Percentiles rank a stretch among this genome's conserved stretches.
Conservation (phyloP, 2,329 filamentous ascomycete genomes). For the Xylaria sp. region DNA sequence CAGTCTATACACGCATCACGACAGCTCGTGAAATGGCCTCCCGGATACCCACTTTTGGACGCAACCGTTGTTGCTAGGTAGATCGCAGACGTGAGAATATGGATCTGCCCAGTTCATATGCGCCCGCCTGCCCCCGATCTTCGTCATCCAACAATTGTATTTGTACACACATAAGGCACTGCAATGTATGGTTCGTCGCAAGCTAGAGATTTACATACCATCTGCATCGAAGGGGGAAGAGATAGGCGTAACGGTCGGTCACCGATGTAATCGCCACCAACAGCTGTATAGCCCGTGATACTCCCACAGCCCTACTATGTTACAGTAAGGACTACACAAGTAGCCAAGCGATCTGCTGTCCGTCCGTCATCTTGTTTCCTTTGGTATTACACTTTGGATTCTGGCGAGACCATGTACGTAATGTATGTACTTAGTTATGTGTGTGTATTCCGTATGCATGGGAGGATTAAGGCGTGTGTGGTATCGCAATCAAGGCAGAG, state of each 20-base stretch:
- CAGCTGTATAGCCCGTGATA: background rate
- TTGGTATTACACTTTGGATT: background rate
- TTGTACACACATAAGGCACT: too few species aligned
- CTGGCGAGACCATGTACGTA: background rate
- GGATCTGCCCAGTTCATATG: background rate
- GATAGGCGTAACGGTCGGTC: background rate
- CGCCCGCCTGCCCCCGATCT: background rate
- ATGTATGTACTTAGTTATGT: background rate
- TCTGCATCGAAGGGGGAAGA: background rate
- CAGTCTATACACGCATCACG: background rate
- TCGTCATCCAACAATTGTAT: background rate
- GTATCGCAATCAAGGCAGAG: too few species aligned
- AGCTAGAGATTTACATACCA: too few species aligned
- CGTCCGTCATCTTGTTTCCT: background rate
- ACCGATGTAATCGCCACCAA: slow-evolving; percentile 5
- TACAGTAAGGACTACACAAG: too few species aligned
- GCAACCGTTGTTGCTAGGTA: background rate
- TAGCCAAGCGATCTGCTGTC: too few species aligned
- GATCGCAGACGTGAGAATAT: background rate
- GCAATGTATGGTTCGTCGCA: too few species aligned
- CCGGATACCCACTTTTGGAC: background rate
- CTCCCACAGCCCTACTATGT: background rate
- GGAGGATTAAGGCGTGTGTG: too few species aligned
- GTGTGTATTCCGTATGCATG: too few species aligned
- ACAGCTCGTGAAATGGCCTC: background rate